These are phyloP conservation scores for Plasmodiophora brassicae DNA, from an alignment of 208 protist genomes.

Conservation along the genomic window DNA sequence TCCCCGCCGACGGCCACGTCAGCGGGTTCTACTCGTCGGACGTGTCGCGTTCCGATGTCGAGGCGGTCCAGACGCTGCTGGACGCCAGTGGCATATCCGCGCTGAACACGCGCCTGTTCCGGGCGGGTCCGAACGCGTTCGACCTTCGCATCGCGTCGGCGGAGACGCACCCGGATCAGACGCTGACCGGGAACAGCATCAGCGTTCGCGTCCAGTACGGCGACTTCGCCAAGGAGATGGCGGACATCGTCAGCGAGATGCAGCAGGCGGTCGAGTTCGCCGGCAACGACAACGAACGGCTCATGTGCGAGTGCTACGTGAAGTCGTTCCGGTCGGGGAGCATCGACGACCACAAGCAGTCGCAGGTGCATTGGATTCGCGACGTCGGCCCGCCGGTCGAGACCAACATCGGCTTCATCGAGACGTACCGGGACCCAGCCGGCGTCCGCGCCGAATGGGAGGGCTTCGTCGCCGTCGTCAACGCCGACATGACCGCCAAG, in stretches of 20 bases:
- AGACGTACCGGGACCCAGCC: constrained; percentile 52
- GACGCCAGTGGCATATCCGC: not conserved
- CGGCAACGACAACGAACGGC: not conserved
- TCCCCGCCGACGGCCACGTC: constrained; percentile 10
- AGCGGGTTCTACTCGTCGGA: not conserved
- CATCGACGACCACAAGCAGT: constrained; percentile 30
- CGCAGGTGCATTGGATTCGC: constrained; percentile 45
- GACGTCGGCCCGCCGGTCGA: constrained; percentile 49
- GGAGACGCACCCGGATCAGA: not conserved
- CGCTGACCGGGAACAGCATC: not conserved
- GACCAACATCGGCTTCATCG: constrained; percentile 52
- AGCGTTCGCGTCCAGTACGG: not conserved
- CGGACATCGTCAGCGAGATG: not conserved
- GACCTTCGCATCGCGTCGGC: not conserved
- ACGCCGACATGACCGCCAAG: not conserved
- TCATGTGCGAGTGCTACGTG: not conserved
- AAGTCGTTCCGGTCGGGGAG: not conserved
- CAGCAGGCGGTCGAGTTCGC: not conserved
- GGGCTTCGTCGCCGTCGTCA: constrained; percentile 49
- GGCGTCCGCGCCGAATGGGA: constrained; percentile 51
- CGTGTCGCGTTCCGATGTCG: not conserved
- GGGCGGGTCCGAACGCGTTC: not conserved
- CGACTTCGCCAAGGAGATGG: not conserved
- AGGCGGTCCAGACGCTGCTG: not conserved
- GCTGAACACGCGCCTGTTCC: constrained; percentile 27